Evolutionary conservation across 2,329 filamentous ascomycete species (phyloP).

Genomic region (Epicoccum nigrum): DNA sequence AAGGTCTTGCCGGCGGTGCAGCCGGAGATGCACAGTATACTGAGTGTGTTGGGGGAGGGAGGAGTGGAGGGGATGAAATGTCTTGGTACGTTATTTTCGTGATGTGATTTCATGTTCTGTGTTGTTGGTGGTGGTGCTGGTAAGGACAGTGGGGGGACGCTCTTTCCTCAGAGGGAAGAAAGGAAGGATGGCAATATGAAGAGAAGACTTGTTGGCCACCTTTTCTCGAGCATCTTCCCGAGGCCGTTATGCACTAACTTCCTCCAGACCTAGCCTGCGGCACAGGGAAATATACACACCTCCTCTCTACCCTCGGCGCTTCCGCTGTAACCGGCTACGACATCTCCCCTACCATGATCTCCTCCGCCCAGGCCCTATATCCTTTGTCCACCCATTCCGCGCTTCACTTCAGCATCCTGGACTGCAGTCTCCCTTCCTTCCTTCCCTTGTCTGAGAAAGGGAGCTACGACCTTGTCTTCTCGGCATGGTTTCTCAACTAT

Average conservation of each 20-base stretch:
- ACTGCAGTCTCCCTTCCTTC: conserved; percentile 28
- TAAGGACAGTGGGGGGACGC: no score
- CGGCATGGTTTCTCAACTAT: conserved; percentile 43
- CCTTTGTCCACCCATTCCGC: conserved; percentile 19
- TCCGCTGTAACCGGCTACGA: conserved; percentile 31
- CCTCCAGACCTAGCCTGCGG: conserved; percentile 39
- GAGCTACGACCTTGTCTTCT: conserved; percentile 36
- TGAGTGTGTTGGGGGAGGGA: conserved; percentile 30
- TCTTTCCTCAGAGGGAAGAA: no score
- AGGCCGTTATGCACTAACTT: not conserved
- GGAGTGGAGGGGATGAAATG: conserved; percentile 29
- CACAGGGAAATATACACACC: conserved; percentile 34
- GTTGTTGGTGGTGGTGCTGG: not conserved
- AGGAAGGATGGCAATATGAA: no score
- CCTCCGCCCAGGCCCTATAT: conserved; percentile 25
- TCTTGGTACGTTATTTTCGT: conserved; percentile 24
- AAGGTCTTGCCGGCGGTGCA: conserved; percentile 29
- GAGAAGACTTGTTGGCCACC: not conserved
- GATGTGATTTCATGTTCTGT: conserved; percentile 1
- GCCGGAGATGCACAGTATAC: conserved; percentile 30
- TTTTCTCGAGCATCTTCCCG: not conserved
- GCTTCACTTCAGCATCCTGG: conserved; percentile 30
- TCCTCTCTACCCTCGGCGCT: conserved; percentile 32
- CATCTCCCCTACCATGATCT: conserved; percentile 38
- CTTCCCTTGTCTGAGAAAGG: not conserved